A percentile compares a stretch with the other conserved stretches of the same genome.
These are phyloP conservation scores for Harringtonia lauricola DNA, from an alignment of 2,329 filamentous ascomycete species.

Conservation along the genomic window DNA sequence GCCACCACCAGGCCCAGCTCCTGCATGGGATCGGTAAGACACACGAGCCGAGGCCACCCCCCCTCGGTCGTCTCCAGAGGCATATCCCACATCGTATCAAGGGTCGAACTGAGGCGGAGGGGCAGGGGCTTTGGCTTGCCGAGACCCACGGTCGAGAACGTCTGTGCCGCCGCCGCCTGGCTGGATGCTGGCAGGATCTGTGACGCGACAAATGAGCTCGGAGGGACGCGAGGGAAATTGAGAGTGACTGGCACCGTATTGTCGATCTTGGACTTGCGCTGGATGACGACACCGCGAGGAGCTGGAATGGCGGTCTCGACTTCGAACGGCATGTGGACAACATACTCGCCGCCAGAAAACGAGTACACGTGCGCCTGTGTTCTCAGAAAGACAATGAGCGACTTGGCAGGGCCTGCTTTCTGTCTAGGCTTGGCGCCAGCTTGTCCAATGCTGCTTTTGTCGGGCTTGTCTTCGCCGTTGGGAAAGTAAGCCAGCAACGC, in stretches of 20 bases:
- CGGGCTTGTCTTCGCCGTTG: conserved; percentile 13
- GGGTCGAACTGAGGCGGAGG: conserved; percentile 38
- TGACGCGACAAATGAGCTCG: conserved; percentile 72
- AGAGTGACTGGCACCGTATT: conserved; percentile 39
- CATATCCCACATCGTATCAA: conserved; percentile 48
- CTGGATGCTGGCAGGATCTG: conserved; percentile 44
- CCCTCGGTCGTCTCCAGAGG: conserved; percentile 41
- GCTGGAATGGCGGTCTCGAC: conserved; percentile 78
- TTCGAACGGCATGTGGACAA: conserved; percentile 90
- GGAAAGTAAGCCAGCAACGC: conserved; percentile 79
- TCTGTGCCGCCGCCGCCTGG: conserved; percentile 35
- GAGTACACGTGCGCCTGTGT: conserved; percentile 93
- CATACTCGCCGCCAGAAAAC: conserved; percentile 74
- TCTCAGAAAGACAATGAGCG: conserved; percentile 82
- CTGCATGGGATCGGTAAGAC: conserved; percentile 72
- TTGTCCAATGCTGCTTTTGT: not conserved
- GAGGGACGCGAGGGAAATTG: conserved; percentile 53
- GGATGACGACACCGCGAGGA: conserved; percentile 73
- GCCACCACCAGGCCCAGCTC: conserved; percentile 77
- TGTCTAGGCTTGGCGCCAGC: conserved; percentile 2
- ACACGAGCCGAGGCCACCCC: conserved; percentile 67
- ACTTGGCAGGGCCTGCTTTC: conserved; percentile 37
- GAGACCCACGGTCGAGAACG: conserved; percentile 46
- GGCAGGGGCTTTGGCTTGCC: conserved; percentile 44
- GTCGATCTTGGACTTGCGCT: conserved; percentile 57